A percentile compares a stretch with the other conserved stretches of the same genome.
Evolutionary conservation across 768 basidiomycete genomes (phyloP).

Genomic region (Agrocybe chaxingu): DNA sequence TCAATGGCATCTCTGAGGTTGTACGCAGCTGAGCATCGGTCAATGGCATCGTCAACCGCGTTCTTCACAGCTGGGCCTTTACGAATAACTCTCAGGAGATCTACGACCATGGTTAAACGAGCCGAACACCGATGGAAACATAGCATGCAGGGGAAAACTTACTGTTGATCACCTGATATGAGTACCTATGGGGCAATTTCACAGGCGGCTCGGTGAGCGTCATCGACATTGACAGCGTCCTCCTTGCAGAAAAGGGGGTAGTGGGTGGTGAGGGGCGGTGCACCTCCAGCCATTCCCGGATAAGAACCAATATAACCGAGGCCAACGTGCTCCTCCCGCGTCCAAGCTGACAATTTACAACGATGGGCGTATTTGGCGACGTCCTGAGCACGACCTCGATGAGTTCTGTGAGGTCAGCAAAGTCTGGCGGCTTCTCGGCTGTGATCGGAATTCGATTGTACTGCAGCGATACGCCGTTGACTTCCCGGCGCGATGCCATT

Average conservation of each 20-base stretch:
- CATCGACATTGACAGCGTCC: conserved; percentile 46
- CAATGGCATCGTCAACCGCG: conserved; percentile 84
- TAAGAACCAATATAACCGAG: conserved; percentile 83
- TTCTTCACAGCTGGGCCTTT: conserved; percentile 85
- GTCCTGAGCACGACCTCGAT: conserved; percentile 76
- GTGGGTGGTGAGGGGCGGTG: conserved; percentile 34
- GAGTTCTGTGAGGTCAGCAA: conserved; percentile 69
- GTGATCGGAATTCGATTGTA: conserved; percentile 92
- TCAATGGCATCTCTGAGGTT: conserved; percentile 91
- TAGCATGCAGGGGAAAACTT: conserved; percentile 20
- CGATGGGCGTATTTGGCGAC: conserved; percentile 71
- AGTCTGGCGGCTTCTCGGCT: conserved; percentile 79
- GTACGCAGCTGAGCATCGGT: conserved; percentile 77
- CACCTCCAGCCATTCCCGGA: conserved; percentile 75
- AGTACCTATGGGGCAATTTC: conserved; percentile 44
- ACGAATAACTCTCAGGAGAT: conserved; percentile 80
- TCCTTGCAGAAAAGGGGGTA: conserved; percentile 30
- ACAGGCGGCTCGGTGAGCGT: conserved; percentile 28
- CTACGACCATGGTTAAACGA: conserved; percentile 31
- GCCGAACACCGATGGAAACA: neutral
- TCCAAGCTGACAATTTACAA: conserved; percentile 95
- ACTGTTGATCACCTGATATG: conserved; percentile 92
- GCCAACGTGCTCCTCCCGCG: conserved; percentile 88
- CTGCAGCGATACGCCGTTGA: conserved; percentile 57
- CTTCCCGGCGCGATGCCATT: conserved; percentile 59